Evolutionary conservation across 768 basidiomycete genomes (phyloP), one percentile per base, ranked within the genome.

Genomic region (Agaricus subrufescens): DNA sequence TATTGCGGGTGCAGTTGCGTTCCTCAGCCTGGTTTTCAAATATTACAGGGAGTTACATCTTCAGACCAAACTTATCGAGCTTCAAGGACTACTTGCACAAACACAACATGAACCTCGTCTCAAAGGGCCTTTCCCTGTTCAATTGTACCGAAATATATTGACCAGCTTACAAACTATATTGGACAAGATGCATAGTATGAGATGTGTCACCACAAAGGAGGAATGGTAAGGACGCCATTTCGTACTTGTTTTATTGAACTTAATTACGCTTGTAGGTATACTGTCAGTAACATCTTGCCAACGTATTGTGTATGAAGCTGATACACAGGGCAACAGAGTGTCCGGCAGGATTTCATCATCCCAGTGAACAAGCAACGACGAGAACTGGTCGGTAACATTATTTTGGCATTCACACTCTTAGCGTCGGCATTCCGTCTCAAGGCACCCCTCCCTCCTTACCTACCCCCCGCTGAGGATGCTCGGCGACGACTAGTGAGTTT

Each of bases 351-450:
- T 55, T 98, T 97, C 63, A 91, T 98, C 60, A 68, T 91, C 2
- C 95, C 96, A 1, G 94, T 96, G 46, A 97, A 90, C 65, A 81
- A 74, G 65, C 88, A 97, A 63, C 80, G 96, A 23, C 84, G 89
- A 3, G 95, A 97, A 66, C 92, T 99, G 91, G 92, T 86, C 46
- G 95, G 95, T 38, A 96, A 93, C 69, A 89, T 98, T 58, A 89
- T 98, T 56, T 80, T 99, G 9, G 93, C 86, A 67, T 89, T 94
- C 67, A 89, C 91, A 1, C 83, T 82, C 0, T 76, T 95, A 30
- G 83, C 91, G 3, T 82, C 89, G 1, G 87, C 88, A 1, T 91
- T 95, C 68, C 76, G 84, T 15, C 75, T 92, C 42, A 96, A 96
- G 65, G 85, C 92, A 4, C 97, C 97, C 1, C 74, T 99, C n/a